Conservation (phyloP, 495 filamentous ascomycete species). For the Neurospora sp. region DNA sequence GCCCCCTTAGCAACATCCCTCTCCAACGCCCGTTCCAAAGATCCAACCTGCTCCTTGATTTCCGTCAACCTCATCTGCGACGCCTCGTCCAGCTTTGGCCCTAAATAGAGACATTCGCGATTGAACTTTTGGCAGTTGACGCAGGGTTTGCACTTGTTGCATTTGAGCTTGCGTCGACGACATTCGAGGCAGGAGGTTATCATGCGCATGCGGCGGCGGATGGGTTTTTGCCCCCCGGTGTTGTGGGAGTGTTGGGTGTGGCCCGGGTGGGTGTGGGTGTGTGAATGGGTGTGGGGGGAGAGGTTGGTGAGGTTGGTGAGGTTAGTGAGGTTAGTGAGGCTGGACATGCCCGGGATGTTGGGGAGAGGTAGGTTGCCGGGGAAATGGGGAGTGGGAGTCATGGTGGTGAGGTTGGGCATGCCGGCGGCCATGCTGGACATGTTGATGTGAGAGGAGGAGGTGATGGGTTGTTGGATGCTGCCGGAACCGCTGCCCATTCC, state of each 20-base stretch:
- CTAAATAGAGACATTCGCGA: slow-evolving; percentile 57
- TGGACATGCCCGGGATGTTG: background rate
- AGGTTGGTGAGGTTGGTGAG: background rate
- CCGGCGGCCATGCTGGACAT: background rate
- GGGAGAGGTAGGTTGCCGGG: background rate
- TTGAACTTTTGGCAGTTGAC: slow-evolving; percentile 54
- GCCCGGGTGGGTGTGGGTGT: background rate
- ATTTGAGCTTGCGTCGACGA: slow-evolving; percentile 68
- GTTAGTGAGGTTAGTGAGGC: background rate
- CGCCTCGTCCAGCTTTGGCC: slow-evolving; percentile 48
- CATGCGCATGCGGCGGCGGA: slow-evolving; percentile 56
- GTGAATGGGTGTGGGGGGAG: background rate
- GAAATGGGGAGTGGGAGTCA: background rate
- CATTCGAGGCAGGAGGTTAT: slow-evolving; percentile 65
- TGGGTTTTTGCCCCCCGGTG: slow-evolving; percentile 22
- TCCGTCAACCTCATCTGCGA: slow-evolving; percentile 52
- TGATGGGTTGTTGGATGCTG: background rate
- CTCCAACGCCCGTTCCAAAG: slow-evolving; percentile 51
- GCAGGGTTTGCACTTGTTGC: slow-evolving; percentile 65
- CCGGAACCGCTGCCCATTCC: background rate
- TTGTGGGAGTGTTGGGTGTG: background rate
- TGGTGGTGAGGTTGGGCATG: background rate
- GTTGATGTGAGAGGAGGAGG: background rate
- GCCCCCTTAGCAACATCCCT: slow-evolving; percentile 37
- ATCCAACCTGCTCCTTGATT: slow-evolving; percentile 62